A percentile compares a stretch with the other conserved stretches of the same genome.
Conservation (phyloP, 1,139 yeast genomes). For the Yamadazyma kanchanaburiensis region DNA sequence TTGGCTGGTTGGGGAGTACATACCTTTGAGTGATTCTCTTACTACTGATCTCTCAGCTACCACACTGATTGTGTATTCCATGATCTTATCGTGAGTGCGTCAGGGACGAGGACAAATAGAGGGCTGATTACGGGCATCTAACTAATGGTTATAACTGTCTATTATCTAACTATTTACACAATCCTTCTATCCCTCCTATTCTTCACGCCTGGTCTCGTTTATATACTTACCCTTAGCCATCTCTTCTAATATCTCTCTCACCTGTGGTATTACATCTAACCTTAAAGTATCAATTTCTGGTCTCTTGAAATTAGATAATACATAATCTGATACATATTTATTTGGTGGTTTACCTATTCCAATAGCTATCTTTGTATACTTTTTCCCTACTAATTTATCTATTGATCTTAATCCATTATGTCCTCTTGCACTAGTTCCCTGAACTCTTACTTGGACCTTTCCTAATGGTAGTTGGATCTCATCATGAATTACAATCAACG, state of each 20-base stretch:
- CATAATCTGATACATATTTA: conserved; percentile 57
- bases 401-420: conserved; percentile 77
- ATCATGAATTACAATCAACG: conserved; percentile 66
- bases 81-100: too few species aligned
- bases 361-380: conserved; percentile 55
- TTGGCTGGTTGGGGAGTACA: conserved; percentile 13
- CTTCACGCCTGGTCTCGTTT: too few species aligned
- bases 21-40: conserved; percentile 44
- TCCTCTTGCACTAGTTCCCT: conserved; percentile 63
- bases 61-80: conserved; percentile 39
- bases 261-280: conserved; percentile 35
- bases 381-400: conserved; percentile 35
- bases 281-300: conserved; percentile 33
- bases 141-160: too few species aligned
- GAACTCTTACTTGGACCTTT: conserved; percentile 52
- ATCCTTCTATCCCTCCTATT: too few species aligned
- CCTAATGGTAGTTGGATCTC: conserved; percentile 70
- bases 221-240: conserved; percentile 23
- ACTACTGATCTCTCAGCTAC: conserved; percentile 43
- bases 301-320: conserved; percentile 45
- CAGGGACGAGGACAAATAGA: too few species aligned
- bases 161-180: too few species aligned
- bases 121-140: too few species aligned
- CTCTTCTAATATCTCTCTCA: conserved; percentile 31
- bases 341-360: conserved; percentile 70